Evolutionary conservation across 352 stramenopile species (phyloP).

Genomic region (Salisapilia sapeloensis): DNA sequence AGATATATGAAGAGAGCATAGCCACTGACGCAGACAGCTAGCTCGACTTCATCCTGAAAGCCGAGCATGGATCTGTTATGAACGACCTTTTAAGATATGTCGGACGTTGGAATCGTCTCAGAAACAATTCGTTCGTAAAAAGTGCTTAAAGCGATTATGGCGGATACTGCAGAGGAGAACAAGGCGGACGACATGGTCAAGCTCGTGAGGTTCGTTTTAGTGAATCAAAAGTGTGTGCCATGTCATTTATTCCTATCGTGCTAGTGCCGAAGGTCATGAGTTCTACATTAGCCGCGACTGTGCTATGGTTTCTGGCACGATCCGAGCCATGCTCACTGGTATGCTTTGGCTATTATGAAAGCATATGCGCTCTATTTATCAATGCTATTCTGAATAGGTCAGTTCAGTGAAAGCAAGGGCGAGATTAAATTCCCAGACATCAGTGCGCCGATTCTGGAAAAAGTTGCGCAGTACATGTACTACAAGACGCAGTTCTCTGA

Average conservation of each 20-base stretch:
- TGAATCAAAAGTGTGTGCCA: neutral
- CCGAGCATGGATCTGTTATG: no score
- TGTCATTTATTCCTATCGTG: neutral
- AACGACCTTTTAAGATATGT: no score
- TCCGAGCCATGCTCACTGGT: conserved; percentile 93
- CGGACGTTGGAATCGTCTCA: no score
- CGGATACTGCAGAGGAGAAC: conserved; percentile 21
- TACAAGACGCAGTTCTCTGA: conserved; percentile 96
- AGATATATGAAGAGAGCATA: no score
- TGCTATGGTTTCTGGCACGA: conserved; percentile 90
- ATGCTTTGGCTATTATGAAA: neutral
- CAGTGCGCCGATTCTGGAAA: conserved; percentile 91
- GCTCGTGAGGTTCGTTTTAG: conserved; percentile 42
- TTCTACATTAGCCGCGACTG: conserved; percentile 91
- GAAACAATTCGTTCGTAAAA: no score
- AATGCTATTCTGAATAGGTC: conserved; percentile 16
- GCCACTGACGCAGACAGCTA: no score
- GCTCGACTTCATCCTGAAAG: no score
- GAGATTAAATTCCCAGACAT: conserved; percentile 98
- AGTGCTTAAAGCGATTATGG: conserved; percentile 13
- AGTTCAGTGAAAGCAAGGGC: conserved; percentile 87
- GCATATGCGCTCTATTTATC: no score
- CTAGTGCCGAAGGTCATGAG: conserved; percentile 88
- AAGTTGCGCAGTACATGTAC: conserved; percentile 97
- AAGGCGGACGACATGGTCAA: conserved; percentile 54